These are phyloP conservation scores for Amaranthus tricolor DNA, from an alignment of 179 eudicot genomes.

Conservation along the genomic window DNA sequence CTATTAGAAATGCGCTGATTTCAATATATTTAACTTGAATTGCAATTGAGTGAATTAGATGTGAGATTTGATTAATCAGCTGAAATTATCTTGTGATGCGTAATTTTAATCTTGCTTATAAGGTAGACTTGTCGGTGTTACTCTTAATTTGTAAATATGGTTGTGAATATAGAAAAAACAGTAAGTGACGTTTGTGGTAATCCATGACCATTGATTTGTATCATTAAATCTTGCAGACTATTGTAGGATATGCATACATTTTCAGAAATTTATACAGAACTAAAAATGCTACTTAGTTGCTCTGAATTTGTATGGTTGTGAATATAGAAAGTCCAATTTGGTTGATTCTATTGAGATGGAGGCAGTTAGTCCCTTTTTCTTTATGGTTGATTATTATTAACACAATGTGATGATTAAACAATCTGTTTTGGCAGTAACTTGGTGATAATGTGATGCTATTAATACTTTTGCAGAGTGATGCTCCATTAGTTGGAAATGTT, in stretches of 20 bases:
- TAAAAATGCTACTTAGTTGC: too few relatives aligned
- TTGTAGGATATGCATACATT: too few relatives aligned
- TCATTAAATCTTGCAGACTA: too few relatives aligned
- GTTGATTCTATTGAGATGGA: neutral
- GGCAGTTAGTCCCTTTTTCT: neutral
- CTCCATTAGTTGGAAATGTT: conserved; percentile 79
- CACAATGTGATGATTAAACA: neutral
- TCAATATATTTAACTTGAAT: neutral
- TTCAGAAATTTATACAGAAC: too few relatives aligned
- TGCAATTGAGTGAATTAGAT: neutral
- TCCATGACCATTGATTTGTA: too few relatives aligned
- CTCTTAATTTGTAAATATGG: too few relatives aligned
- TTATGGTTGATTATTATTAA: neutral
- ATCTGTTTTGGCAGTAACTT: neutral
- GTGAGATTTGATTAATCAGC: neutral
- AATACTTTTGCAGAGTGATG: conserved; percentile 45
- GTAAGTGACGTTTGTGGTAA: too few relatives aligned
- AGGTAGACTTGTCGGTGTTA: too few relatives aligned
- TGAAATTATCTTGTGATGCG: neutral
- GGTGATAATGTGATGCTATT: neutral
- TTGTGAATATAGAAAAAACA: too few relatives aligned
- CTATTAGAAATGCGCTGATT: neutral
- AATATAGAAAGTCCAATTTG: neutral
- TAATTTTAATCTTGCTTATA: neutral
- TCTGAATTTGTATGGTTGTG: too few relatives aligned